Base-by-base conservation (phyloP, 139 green algal genomes). In the Chlamydomonas incerta region DNA sequence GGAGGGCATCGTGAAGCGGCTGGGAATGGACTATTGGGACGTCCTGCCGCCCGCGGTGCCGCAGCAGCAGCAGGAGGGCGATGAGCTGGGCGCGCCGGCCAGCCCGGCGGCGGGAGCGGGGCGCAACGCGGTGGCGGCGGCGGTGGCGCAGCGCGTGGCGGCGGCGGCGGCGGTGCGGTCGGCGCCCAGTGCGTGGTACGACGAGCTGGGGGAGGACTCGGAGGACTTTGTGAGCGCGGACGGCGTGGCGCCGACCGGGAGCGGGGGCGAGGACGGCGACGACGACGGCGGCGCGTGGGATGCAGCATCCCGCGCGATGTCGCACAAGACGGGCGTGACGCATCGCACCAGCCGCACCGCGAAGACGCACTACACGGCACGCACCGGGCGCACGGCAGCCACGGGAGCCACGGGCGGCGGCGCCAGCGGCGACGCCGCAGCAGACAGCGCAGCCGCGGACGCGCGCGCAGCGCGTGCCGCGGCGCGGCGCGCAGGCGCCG, bases 21-120 rank as follows among this genome's bases (percentile, higher is more conserved):
- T 86, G 24, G 80, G 80, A 20, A 21, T 84, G 46, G 65, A 84
- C 31, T 67, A 75, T n/a, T 74, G 63, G 77, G 77, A 75, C 11
- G 0, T 29, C 28, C 46, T n/a, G 31, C 46, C 46, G 71, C 71
- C 47, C n/a, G n/a, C n/a, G n/a, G n/a, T n/a, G 71, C 63, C 50
- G 63, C 63, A 65, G n/a, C 63, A 29, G 47, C 15, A 23, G 62
- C 33, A 11, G 67, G n/a, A 23, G 63, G 29, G 5, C 6, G 41
- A 50, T 8, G 41, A 50, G 41, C 41, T 50, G 41, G 41, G 41
- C 41, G 41, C 41, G 41, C 41, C 41, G 8, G 41, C 41, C 41
- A 50, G 8, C 41, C 41, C 74, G 34, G 74, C 34, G 57, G 33
- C 57, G n/a, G 47, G 24, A 13, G n/a, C n/a, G 62, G n/a, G 17